Conservation (phyloP, 352 stramenopile species). For the Phytophthora sansomeana region DNA sequence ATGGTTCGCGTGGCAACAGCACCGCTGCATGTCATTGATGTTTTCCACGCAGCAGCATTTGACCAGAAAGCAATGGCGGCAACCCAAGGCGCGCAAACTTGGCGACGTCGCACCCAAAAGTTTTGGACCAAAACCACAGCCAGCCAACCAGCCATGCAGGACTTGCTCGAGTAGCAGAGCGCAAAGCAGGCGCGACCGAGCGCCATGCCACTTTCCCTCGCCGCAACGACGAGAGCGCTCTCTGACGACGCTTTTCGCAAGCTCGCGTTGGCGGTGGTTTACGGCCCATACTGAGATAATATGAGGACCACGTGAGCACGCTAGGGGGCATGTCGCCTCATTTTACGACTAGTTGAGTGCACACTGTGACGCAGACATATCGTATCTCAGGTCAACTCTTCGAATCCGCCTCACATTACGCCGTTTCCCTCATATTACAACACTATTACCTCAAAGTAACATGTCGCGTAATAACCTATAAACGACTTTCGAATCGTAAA, state of each 20-base stretch:
- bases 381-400: not conserved
- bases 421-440: constrained; percentile 21
- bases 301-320: not conserved
- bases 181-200: constrained; percentile 10
- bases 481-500: constrained; percentile 20
- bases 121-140: constrained; percentile 17
- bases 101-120: not conserved
- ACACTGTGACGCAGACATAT: not conserved
- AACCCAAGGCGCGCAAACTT: not conserved
- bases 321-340: not conserved
- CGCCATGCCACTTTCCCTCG: constrained; percentile 22
- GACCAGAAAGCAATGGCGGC: not conserved
- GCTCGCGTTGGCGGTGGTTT: constrained; percentile 15
- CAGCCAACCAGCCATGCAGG: not conserved
- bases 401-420: not conserved
- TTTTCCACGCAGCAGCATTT: not conserved
- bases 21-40: too few relatives aligned
- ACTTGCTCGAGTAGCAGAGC: constrained; percentile 5
- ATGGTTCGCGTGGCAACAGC: not conserved
- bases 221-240: constrained; percentile 3
- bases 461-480: constrained; percentile 16
- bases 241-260: constrained; percentile 21
- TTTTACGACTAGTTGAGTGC: not conserved
- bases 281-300: constrained; percentile 6
- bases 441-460: constrained; percentile 16